These are phyloP conservation scores for Colletotrichum liriopes DNA, from an alignment of 2,329 filamentous ascomycete genomes.

Conservation along the genomic window DNA sequence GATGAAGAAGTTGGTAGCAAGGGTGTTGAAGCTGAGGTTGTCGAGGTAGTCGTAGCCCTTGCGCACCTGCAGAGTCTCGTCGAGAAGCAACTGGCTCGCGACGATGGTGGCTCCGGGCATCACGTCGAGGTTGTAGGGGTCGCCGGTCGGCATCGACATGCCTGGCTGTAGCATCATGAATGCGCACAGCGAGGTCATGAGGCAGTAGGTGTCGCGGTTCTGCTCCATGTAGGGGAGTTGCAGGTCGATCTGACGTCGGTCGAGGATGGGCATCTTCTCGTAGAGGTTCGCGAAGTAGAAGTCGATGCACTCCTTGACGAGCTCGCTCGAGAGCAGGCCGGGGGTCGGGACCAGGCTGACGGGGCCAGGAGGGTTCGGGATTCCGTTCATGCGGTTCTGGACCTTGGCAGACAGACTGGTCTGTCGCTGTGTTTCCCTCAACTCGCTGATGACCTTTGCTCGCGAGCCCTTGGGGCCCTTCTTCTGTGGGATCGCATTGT, in stretches of 20 bases:
- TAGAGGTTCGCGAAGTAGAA: slow-evolving; percentile 81
- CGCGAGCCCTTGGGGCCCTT: slow-evolving; percentile 83
- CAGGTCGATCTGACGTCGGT: slow-evolving; percentile 71
- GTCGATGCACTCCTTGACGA: slow-evolving; percentile 76
- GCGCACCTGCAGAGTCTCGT: slow-evolving; percentile 77
- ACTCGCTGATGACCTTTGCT: slow-evolving; percentile 82
- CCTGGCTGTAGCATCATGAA: slow-evolving; percentile 80
- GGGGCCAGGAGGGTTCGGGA: slow-evolving; percentile 64
- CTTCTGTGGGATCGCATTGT: slow-evolving; percentile 82
- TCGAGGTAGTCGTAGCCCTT: slow-evolving; percentile 75
- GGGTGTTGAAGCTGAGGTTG: slow-evolving; percentile 67
- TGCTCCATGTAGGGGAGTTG: slow-evolving; percentile 74
- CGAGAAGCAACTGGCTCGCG: slow-evolving; percentile 76
- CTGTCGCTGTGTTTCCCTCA: slow-evolving; percentile 78
- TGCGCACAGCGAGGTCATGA: slow-evolving; percentile 75
- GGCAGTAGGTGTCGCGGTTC: slow-evolving; percentile 74
- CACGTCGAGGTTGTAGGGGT: slow-evolving; percentile 70
- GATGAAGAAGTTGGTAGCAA: slow-evolving; percentile 85
- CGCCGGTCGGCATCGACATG: slow-evolving; percentile 72
- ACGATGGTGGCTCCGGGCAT: slow-evolving; percentile 73
- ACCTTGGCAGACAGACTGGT: slow-evolving; percentile 75
- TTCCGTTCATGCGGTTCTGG: slow-evolving; percentile 72
- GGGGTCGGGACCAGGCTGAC: slow-evolving; percentile 69
- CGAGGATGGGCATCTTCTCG: slow-evolving; percentile 74
- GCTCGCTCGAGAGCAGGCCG: slow-evolving; percentile 72